These are phyloP conservation scores for Oemleria cerasiformis DNA, from an alignment of 306 rosid species.

Conservation along the genomic window DNA sequence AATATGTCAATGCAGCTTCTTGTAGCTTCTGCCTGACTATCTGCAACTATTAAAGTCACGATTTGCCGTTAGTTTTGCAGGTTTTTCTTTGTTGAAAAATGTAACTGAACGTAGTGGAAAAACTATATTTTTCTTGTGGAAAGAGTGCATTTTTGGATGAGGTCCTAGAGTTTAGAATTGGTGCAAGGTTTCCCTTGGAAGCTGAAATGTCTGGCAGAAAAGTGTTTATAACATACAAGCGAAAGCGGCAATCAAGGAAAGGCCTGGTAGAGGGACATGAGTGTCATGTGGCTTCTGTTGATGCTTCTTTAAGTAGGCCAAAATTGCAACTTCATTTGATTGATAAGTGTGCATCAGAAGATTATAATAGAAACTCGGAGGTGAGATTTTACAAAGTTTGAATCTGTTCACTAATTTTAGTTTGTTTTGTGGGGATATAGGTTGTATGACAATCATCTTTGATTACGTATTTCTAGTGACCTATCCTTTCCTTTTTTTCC, in stretches of 20 bases:
- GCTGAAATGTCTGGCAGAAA: slow-evolving; percentile 51
- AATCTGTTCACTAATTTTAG: not conserved
- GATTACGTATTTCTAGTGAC: too few species aligned
- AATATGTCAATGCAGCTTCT: not conserved
- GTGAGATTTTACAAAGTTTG: slow-evolving; percentile 28
- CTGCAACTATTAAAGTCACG: too few species aligned
- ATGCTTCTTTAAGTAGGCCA: slow-evolving; percentile 20
- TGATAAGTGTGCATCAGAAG: slow-evolving; percentile 28
- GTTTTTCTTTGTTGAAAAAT: not conserved
- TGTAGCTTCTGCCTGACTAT: not conserved
- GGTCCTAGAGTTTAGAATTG: slow-evolving; percentile 22
- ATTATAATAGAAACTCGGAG: slow-evolving; percentile 26
- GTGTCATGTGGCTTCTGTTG: slow-evolving; percentile 19
- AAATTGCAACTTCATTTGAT: slow-evolving; percentile 26
- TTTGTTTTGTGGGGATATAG: not conserved
- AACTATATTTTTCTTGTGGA: not conserved
- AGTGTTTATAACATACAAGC: slow-evolving; percentile 58
- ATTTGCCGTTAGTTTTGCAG: not conserved
- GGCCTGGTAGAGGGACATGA: slow-evolving; percentile 28
- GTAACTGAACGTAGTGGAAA: not conserved
- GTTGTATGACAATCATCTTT: not conserved
- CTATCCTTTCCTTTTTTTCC: not conserved
- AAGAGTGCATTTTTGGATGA: not conserved
- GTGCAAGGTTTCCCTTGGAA: slow-evolving; percentile 20
- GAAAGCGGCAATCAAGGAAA: slow-evolving; percentile 42